Evolutionary conservation across 345 rosid genomes (phyloP).

Genomic region (Lepidium didymum): DNA sequence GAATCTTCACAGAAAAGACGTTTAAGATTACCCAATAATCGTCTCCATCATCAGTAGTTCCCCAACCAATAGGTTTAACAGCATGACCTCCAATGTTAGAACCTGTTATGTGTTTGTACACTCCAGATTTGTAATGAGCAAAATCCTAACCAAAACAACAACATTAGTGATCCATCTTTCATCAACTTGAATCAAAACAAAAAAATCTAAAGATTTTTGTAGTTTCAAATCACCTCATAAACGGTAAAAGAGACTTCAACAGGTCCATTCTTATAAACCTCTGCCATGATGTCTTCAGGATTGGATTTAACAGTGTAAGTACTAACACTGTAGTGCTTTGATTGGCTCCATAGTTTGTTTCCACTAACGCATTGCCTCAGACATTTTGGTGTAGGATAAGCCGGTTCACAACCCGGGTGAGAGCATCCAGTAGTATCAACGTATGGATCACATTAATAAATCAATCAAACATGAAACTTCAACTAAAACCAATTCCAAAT

Average conservation of each 20-base stretch:
- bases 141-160: conserved; percentile 51
- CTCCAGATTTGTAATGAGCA: conserved; percentile 94
- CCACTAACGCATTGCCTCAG: conserved; percentile 55
- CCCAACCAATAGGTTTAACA: conserved; percentile 97
- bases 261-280: conserved; percentile 82
- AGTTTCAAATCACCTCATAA: conserved; percentile 55
- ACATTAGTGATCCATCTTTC: background rate
- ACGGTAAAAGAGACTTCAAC: conserved; percentile 89
- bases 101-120: conserved; percentile 79
- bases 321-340: conserved; percentile 70
- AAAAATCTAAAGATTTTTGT: background rate
- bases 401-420: conserved; percentile 98
- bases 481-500: background rate
- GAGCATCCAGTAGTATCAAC: conserved; percentile 82
- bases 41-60: conserved; percentile 72
- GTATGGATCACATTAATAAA: conserved; percentile 79
- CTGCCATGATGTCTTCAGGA: conserved; percentile 75
- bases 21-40: conserved; percentile 74
- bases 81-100: conserved; percentile 81
- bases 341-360: conserved; percentile 64
- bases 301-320: conserved; percentile 67
- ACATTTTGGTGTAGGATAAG: conserved; percentile 77
- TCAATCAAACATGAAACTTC: background rate
- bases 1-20: background rate
- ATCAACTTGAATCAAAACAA: background rate